phyloP scores from a whole-genome alignment of 2,329 filamentous ascomycete species.

The Aspergillus chevalieri region DNA sequence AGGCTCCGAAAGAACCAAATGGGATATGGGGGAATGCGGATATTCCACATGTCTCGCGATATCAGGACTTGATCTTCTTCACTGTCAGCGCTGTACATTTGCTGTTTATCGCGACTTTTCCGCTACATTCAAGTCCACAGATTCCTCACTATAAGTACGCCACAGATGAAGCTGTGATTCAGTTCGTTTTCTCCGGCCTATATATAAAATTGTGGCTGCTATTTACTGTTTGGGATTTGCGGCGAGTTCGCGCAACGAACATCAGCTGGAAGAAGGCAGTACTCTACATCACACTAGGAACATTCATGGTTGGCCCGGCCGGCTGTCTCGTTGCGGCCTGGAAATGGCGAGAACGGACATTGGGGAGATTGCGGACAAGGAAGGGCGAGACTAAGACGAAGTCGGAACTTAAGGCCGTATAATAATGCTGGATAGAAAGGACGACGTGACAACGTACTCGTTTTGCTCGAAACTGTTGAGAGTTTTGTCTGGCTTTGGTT shows the following conservation, averaged over 20 bases:
- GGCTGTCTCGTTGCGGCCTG: background rate
- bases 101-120: background rate
- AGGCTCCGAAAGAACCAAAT: background rate
- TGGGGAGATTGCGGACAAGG: background rate
- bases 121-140: background rate
- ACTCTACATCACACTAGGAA: background rate
- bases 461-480: too few relatives aligned
- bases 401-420: background rate
- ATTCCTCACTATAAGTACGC: background rate
- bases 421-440: too few relatives aligned
- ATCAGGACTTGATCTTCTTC: background rate
- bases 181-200: background rate
- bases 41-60: conserved; percentile 3
- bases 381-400: background rate
- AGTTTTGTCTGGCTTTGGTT: too few relatives aligned
- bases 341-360: background rate
- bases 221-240: conserved; percentile 10
- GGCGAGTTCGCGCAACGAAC: conserved; percentile 3
- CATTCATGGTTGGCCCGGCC: background rate
- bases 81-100: conserved; percentile 1
- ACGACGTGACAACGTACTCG: too few relatives aligned
- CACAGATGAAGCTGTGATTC: background rate
- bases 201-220: conserved; percentile 4
- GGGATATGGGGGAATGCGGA: conserved; percentile 1
- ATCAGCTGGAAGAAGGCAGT: background rate